Evolutionary conservation across 345 rosid species (phyloP), one percentile per base, ranked within the genome.

Genomic region (Carallia brachiata): DNA sequence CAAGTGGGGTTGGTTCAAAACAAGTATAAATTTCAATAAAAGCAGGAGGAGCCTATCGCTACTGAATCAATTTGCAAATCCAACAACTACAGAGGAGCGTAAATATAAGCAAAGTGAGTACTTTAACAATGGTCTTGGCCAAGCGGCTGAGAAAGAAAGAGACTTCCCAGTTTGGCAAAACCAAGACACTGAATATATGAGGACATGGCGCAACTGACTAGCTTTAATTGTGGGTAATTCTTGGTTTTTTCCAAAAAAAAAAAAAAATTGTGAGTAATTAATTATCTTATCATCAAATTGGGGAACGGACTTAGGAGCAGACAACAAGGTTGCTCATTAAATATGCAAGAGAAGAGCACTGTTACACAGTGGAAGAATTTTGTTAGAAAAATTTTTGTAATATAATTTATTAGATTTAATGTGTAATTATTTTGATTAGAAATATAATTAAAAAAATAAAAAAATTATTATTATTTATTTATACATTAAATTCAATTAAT

Each of bases 161-260:
- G 52, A 40, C 48, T 18, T 59, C 28, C 9, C 60, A 48, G 52
- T 18, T 57, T 6, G 65, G 81, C 62, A 73, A 76, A 78, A 71
- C 40, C 56, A 37, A 54, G 59, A 53, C 70, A 70, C 64, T 67
- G 50, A 28, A 17, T 19, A 61, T 52, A 19, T 71, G 79, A 59
- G 6, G 69, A 70, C 71, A 54, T 62, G n/a, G n/a, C 61, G 28
- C 65, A 39, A 54, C 81, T 75, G 84, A 82, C 86, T 64, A 47
- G 58, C 62, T 71, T 75, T 77, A 61, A 77, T 65, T 73, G 65
- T 67, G 17, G 55, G 68, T 39, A 50, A 78, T 60, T 60, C 7
- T 62, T 31, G 1, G 34, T 32, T 32, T 32, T n/a, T n/a, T n/a
- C n/a, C n/a, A n/a, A n/a, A n/a, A n/a, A n/a, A n/a, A 32, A 32